Evolutionary conservation across 2,329 filamentous ascomycete species (phyloP).

Genomic region (Elsinoe batatas): DNA sequence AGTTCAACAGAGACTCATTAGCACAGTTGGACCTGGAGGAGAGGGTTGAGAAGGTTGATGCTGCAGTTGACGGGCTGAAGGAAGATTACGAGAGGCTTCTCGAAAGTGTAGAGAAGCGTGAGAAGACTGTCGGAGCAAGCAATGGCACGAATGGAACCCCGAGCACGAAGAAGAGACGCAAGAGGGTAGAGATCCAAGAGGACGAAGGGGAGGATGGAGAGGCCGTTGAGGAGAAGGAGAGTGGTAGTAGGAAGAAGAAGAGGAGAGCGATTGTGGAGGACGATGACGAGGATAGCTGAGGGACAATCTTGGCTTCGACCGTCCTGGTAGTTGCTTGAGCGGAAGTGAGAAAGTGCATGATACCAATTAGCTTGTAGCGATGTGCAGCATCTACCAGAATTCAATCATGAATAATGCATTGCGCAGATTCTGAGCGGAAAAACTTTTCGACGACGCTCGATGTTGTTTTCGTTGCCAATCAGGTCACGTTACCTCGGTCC

Average conservation of each 20-base stretch:
- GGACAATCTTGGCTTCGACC: neutral
- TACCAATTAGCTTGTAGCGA: too few relatives aligned
- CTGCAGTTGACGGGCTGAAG: conserved; percentile 58
- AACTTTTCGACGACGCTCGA: too few relatives aligned
- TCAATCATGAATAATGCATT: too few relatives aligned
- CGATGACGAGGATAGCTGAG: conserved; percentile 11
- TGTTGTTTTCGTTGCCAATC: too few relatives aligned
- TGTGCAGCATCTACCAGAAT: too few relatives aligned
- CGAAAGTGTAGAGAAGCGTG: conserved; percentile 34
- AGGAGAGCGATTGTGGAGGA: conserved; percentile 10
- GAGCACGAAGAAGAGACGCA: conserved; percentile 27
- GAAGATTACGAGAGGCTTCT: conserved; percentile 63
- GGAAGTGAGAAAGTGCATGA: neutral
- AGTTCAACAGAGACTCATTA: conserved; percentile 62
- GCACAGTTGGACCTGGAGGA: conserved; percentile 59
- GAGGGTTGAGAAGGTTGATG: conserved; percentile 61
- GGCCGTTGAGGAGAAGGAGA: conserved; percentile 17
- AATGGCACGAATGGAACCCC: conserved; percentile 8
- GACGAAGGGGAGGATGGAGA: conserved; percentile 31
- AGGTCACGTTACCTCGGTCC: too few relatives aligned
- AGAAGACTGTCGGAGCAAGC: conserved; percentile 20
- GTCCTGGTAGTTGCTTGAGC: neutral
- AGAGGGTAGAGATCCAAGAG: conserved; percentile 26
- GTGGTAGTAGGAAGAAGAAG: conserved; percentile 7
- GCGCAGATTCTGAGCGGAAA: too few relatives aligned